Conservation (phyloP, 257 asterid species). For the Voacanga thouarsii region DNA sequence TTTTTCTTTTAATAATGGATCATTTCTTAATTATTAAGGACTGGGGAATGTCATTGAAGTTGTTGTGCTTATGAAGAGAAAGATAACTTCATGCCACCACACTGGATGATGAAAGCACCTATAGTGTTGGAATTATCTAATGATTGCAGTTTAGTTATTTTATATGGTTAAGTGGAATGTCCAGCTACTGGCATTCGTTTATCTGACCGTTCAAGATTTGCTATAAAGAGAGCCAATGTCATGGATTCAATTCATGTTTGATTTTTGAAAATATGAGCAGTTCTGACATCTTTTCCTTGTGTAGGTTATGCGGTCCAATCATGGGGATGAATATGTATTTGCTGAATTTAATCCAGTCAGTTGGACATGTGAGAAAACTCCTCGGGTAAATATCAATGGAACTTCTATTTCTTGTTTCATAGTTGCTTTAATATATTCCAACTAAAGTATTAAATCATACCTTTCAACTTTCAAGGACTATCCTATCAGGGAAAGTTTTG, state of each 20-base stretch:
- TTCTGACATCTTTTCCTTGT: conserved; percentile 15
- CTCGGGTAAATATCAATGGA: conserved; percentile 48
- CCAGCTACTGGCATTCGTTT: too few species aligned
- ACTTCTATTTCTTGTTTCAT: not conserved
- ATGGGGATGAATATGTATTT: conserved; percentile 56
- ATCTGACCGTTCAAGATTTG: not conserved
- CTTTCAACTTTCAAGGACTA: not conserved
- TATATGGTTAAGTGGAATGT: not conserved
- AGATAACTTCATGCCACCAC: not conserved
- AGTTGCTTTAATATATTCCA: not conserved
- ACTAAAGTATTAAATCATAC: not conserved
- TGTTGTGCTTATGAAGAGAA: not conserved
- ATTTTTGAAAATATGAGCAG: not conserved
- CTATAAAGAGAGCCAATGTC: not conserved
- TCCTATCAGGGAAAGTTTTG: not conserved
- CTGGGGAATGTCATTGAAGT: not conserved
- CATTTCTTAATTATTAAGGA: not conserved
- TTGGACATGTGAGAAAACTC: conserved; percentile 59
- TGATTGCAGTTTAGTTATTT: not conserved
- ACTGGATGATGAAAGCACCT: not conserved
- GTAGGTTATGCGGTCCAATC: conserved; percentile 75
- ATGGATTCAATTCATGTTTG: not conserved
- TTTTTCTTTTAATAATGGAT: not conserved
- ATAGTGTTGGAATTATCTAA: not conserved
- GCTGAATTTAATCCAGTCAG: conserved; percentile 63